These are phyloP conservation scores for Trichoderma sp. DNA, from an alignment of 2,329 filamentous ascomycete species.

Conservation along the genomic window DNA sequence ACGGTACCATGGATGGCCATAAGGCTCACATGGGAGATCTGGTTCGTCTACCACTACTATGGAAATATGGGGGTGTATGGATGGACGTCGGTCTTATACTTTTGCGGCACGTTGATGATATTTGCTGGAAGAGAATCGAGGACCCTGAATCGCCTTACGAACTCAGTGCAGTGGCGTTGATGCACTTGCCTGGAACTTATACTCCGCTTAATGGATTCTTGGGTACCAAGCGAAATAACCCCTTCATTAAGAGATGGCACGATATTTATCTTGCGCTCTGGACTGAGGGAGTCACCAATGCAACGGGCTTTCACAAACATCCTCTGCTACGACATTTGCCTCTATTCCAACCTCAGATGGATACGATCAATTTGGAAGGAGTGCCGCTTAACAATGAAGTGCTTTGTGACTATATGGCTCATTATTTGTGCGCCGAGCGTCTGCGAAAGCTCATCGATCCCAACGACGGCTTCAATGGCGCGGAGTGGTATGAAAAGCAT, in stretches of 20 bases:
- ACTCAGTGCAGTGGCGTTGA: slow-evolving; percentile 10
- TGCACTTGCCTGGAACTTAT: background rate
- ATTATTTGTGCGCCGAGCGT: slow-evolving; percentile 32
- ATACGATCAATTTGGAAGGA: background rate
- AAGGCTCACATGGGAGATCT: slow-evolving; percentile 47
- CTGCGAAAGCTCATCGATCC: slow-evolving; percentile 34
- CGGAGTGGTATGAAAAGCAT: slow-evolving; percentile 33
- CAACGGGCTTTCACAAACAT: slow-evolving; percentile 32
- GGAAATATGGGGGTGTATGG: slow-evolving; percentile 42
- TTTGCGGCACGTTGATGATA: slow-evolving; percentile 38
- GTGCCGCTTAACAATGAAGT: slow-evolving; percentile 20
- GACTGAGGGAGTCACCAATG: slow-evolving; percentile 33
- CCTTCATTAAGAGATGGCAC: slow-evolving; percentile 44
- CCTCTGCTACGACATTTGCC: slow-evolving; percentile 24
- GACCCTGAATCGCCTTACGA: slow-evolving; percentile 37
- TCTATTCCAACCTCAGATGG: background rate
- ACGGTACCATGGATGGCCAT: slow-evolving; percentile 42
- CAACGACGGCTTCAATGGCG: slow-evolving; percentile 33
- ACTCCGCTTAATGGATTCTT: slow-evolving; percentile 42
- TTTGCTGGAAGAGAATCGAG: slow-evolving; percentile 42
- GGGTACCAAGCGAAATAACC: slow-evolving; percentile 39
- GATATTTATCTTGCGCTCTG: slow-evolving; percentile 37
- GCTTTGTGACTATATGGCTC: slow-evolving; percentile 32
- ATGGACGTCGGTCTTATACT: slow-evolving; percentile 43
- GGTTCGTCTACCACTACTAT: slow-evolving; percentile 41